Conservation (phyloP, 345 rosid genomes). For the Boechera stricta region DNA sequence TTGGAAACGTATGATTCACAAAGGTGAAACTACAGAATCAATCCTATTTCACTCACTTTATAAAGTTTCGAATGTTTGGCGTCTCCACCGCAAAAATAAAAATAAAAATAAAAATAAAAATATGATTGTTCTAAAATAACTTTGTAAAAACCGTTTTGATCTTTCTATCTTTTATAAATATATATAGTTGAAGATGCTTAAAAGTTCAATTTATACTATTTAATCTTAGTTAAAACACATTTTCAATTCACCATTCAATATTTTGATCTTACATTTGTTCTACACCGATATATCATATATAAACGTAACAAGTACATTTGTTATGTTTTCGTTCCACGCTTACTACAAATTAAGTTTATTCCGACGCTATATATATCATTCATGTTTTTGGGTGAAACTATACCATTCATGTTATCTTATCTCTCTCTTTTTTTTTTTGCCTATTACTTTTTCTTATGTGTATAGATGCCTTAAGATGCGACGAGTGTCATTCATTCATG, state of each 20-base stretch:
- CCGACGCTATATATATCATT: not conserved
- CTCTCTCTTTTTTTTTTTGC: not conserved
- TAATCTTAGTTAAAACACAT: not conserved
- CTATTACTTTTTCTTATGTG: conserved; percentile 1
- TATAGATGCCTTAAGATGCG: conserved; percentile 6
- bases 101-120: too few species aligned
- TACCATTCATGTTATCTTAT: not conserved
- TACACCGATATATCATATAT: not conserved
- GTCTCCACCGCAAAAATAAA: not conserved
- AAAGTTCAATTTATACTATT: not conserved
- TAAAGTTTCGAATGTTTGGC: conserved; percentile 26
- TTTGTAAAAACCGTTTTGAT: not conserved
- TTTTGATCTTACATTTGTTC: not conserved
- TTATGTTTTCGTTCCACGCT: too few species aligned
- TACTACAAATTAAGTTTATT: not conserved
- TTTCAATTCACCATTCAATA: not conserved
- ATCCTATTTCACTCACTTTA: conserved; percentile 21
- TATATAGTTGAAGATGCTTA: not conserved
- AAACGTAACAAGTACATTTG: not conserved
- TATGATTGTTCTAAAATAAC: not conserved
- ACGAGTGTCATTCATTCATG: conserved; percentile 11
- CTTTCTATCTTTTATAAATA: conserved; percentile 1
- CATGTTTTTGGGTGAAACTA: not conserved
- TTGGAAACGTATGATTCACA: conserved; percentile 39
- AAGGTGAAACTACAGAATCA: conserved; percentile 38